These are phyloP conservation scores for Xerocomellus dryophilus DNA, from an alignment of 768 basidiomycete species.

Conservation along the genomic window DNA sequence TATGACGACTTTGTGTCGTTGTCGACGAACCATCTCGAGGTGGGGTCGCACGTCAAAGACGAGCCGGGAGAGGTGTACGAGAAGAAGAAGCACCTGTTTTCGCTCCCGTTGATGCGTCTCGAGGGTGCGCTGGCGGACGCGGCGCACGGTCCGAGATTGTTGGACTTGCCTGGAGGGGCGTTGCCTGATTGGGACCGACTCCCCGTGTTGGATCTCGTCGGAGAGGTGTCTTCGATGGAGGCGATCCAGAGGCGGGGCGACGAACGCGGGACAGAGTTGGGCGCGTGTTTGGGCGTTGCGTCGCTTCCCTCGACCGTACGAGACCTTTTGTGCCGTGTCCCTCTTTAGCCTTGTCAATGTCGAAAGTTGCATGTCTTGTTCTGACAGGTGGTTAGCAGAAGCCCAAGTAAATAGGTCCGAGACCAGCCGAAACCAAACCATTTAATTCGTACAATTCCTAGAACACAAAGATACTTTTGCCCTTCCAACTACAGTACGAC, in stretches of 20 bases:
- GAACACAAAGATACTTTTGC: slow-evolving; percentile 19
- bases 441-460: slow-evolving; percentile 18
- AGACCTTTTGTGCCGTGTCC: slow-evolving; percentile 21
- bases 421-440: slow-evolving; percentile 6
- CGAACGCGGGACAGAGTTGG: slow-evolving; percentile 34
- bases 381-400: too few relatives aligned
- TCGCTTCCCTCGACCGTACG: slow-evolving; percentile 24
- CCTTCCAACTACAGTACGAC: slow-evolving; percentile 12
- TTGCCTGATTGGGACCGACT: slow-evolving; percentile 55
- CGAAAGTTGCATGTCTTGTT: not conserved
- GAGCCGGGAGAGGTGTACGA: slow-evolving; percentile 43
- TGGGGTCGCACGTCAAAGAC: slow-evolving; percentile 73
- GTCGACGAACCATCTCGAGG: slow-evolving; percentile 89
- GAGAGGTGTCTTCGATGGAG: slow-evolving; percentile 38
- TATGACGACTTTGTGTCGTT: slow-evolving; percentile 66
- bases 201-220: slow-evolving; percentile 70
- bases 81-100: slow-evolving; percentile 62
- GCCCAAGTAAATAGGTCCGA: too few relatives aligned
- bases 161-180: slow-evolving; percentile 55
- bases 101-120: slow-evolving; percentile 64
- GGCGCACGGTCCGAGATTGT: slow-evolving; percentile 33
- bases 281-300: slow-evolving; percentile 26
- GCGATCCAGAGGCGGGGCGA: slow-evolving; percentile 36
- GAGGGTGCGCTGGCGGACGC: slow-evolving; percentile 14
- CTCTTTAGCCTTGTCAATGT: slow-evolving; percentile 5